Evolutionary conservation across 177 flowering plant species (phyloP).

Genomic region (Vitis hybrid): DNA sequence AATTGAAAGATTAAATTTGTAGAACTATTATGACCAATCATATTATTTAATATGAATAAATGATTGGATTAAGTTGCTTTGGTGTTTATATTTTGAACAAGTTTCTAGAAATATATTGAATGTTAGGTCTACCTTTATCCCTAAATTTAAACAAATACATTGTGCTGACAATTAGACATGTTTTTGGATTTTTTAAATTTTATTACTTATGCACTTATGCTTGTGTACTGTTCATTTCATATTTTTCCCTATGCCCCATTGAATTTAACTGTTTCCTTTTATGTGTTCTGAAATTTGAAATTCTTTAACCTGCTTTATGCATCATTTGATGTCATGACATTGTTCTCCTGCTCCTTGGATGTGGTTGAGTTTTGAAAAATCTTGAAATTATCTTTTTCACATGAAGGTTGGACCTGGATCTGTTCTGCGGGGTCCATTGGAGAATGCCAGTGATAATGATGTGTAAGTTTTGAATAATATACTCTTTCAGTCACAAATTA

Average conservation of each 20-base stretch:
- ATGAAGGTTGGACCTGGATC: conserved; percentile 51
- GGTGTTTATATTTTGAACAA: too few species aligned
- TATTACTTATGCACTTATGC: not conserved
- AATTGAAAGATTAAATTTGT: too few species aligned
- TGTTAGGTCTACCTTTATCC: too few species aligned
- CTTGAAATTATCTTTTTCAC: not conserved
- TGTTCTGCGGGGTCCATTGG: conserved; percentile 37
- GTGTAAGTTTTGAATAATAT: conserved; percentile 22
- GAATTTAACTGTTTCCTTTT: not conserved
- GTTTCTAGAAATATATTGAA: too few species aligned
- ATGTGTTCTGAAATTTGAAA: not conserved
- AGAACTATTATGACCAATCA: too few species aligned
- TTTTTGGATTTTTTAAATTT: too few species aligned
- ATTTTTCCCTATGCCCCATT: not conserved
- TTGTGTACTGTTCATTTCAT: not conserved
- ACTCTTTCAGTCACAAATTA: not conserved
- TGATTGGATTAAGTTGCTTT: too few species aligned
- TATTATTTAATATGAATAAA: too few species aligned
- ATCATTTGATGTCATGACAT: not conserved
- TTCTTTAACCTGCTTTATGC: not conserved
- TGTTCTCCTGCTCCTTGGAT: not conserved
- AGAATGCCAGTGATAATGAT: conserved; percentile 25
- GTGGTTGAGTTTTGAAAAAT: not conserved
- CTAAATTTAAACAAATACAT: too few species aligned
- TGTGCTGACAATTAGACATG: too few species aligned